Evolutionary conservation across 2,329 filamentous ascomycete species (phyloP).

Genomic region (Fusarium heterosporum): DNA sequence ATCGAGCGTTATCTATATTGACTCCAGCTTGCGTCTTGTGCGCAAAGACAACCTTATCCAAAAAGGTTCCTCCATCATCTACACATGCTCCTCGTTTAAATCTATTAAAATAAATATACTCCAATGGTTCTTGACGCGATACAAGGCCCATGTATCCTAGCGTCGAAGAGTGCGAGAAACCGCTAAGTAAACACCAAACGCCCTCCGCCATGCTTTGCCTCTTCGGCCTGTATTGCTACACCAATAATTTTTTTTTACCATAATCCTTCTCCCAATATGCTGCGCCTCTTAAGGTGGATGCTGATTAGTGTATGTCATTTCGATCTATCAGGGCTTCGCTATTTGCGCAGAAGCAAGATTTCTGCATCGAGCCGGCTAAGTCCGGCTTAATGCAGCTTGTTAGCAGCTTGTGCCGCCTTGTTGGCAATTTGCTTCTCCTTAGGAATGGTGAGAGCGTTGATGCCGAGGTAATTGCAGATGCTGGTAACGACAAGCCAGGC

Average conservation of each 20-base stretch:
- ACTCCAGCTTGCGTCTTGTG: constrained; percentile 13
- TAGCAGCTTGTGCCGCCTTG: constrained; percentile 56
- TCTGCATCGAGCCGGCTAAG: neutral
- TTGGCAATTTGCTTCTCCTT: constrained; percentile 69
- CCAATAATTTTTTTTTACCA: constrained; percentile 23
- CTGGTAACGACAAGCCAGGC: constrained; percentile 89
- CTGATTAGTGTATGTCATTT: constrained; percentile 28
- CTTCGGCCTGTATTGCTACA: constrained; percentile 35
- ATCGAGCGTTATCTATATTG: constrained; percentile 6
- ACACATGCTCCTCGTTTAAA: constrained; percentile 40
- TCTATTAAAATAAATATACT: constrained; percentile 47
- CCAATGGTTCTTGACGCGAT: constrained; percentile 29
- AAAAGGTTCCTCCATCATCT: constrained; percentile 20
- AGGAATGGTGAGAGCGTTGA: constrained; percentile 92
- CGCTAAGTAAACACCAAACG: constrained; percentile 42
- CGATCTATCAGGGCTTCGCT: constrained; percentile 7
- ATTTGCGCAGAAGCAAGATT: constrained; percentile 1
- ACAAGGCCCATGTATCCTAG: constrained; percentile 24
- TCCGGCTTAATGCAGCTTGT: constrained; percentile 50
- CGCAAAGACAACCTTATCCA: constrained; percentile 38
- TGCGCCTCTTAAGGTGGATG: constrained; percentile 35
- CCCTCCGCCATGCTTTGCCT: constrained; percentile 45
- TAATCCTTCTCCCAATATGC: constrained; percentile 24
- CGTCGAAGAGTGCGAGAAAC: constrained; percentile 44
- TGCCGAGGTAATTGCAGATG: constrained; percentile 92